Evolutionary conservation across 1,284 basidiomycete genomes (phyloP), one percentile per base, ranked within the genome.

Genomic region (Mycosarcoma mackinlayi): DNA sequence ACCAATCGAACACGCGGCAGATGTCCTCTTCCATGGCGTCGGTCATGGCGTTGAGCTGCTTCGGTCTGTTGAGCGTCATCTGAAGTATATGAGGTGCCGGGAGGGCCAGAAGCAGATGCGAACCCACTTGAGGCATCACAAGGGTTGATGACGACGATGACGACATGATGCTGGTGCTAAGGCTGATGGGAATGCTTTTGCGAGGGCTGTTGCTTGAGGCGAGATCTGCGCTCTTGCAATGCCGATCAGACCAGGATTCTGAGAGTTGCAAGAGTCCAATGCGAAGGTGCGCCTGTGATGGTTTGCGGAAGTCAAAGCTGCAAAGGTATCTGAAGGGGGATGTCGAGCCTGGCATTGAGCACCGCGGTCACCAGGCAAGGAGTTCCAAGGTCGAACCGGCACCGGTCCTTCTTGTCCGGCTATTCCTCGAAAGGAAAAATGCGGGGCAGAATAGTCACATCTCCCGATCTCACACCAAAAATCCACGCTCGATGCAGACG

Each of bases 51-150:
- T 93, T 93, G 73, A 91, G 86, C 19, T 86, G 83, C 55, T 86
- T 85, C 0, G 91, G 91, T 8, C 91, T 86, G 82, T 93, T 93
- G 74, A 94, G 84, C 2, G 88, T 88, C 53, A 94, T 81, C 33
- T 90, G 86, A 21, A 93, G 84, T 10, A 91, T 87, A 45, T 73
- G 69, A 1, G 33, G 54, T 3, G 66, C 67, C 16, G 73, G 72
- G 1, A 53, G 50, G 8, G 59, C 64, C 45, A 78, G 70, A 31
- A 73, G 57, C 24, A 78, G 56, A 38, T 78, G 77, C 4, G 60
- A 54, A 40, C 75, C 73, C 57, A 78, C 77, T 30, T 45, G 45
- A 46, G 77, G 77, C 41, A 73, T 59, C 6, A 51, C 30, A 14
- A 67, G 38, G 3, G 42, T 38, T 1, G 54, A 30, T n/a, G 59